These are phyloP conservation scores for Pelargonium cotyledonis DNA, from an alignment of 441 rosid genomes.

Conservation along the genomic window DNA sequence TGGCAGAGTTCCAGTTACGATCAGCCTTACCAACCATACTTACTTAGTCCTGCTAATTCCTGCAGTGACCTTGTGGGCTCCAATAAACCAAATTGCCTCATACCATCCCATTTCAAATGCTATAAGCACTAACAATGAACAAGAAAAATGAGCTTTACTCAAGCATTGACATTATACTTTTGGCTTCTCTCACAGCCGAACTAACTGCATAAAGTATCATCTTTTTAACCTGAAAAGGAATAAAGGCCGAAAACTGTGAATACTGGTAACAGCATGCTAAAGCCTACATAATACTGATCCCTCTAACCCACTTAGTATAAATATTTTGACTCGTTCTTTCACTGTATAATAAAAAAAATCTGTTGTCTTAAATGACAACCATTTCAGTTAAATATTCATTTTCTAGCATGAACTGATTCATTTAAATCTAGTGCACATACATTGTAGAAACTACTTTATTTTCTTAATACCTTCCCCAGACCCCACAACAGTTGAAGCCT, in stretches of 20 bases:
- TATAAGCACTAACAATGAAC: background rate
- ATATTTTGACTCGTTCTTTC: background rate
- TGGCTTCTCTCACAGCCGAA: slow-evolving; percentile 9
- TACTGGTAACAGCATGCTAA: background rate
- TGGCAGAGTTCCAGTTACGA: too few species aligned
- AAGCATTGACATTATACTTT: background rate
- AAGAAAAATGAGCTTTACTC: background rate
- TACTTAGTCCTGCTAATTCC: background rate
- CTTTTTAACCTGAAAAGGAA: slow-evolving; percentile 1
- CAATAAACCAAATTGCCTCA: background rate
- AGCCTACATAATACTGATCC: background rate
- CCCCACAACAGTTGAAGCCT: too few species aligned
- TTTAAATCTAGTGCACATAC: slow-evolving; percentile 1
- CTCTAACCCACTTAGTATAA: background rate
- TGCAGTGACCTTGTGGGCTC: background rate
- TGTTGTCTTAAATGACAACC: background rate
- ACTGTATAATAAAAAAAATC: background rate
- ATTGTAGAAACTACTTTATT: background rate
- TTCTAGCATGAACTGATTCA: background rate
- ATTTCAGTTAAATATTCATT: background rate
- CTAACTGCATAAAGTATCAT: slow-evolving; percentile 10
- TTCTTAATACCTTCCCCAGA: too few species aligned
- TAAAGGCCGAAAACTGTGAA: background rate
- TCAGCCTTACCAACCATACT: background rate
- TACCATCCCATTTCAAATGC: slow-evolving; percentile 1